Evolutionary conservation across 106 monocot species (phyloP).

Genomic region (Amphibolis antarctica): DNA sequence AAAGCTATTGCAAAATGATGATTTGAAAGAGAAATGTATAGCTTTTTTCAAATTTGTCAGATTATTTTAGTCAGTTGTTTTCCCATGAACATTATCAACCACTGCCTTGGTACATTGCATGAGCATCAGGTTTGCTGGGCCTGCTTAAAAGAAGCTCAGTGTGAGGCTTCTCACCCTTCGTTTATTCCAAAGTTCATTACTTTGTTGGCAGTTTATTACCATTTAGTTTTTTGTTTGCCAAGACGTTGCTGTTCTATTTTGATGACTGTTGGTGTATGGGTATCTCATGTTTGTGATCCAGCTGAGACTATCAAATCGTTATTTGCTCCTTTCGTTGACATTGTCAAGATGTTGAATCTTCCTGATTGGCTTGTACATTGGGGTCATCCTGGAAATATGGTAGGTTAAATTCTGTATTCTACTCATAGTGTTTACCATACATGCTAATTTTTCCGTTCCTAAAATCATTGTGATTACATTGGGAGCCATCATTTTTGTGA

Average conservation of each 20-base stretch:
- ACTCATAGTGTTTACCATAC: not conserved
- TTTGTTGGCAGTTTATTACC: not conserved
- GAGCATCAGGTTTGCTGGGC: no score
- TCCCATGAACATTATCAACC: no score
- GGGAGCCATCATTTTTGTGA: no score
- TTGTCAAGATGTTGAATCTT: constrained; percentile 68
- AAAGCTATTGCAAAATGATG: no score
- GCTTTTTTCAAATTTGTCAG: no score
- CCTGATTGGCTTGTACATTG: constrained; percentile 93
- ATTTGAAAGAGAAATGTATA: no score
- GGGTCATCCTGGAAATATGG: constrained; percentile 97
- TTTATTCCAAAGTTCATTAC: not conserved
- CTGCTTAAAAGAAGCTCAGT: no score
- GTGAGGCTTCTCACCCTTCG: no score
- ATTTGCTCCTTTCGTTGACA: constrained; percentile 64
- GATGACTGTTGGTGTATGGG: not conserved
- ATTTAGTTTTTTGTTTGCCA: not conserved
- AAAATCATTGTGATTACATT: no score
- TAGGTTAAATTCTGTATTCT: constrained; percentile 6
- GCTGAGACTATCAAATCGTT: constrained; percentile 54
- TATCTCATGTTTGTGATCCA: constrained; percentile 7
- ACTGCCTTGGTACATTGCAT: no score
- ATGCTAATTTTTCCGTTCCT: no score
- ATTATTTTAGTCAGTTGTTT: no score
- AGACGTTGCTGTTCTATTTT: not conserved